These are phyloP conservation scores for Saccharum hybrid DNA, from an alignment of 202 grass and related monocot genomes.

Conservation along the genomic window DNA sequence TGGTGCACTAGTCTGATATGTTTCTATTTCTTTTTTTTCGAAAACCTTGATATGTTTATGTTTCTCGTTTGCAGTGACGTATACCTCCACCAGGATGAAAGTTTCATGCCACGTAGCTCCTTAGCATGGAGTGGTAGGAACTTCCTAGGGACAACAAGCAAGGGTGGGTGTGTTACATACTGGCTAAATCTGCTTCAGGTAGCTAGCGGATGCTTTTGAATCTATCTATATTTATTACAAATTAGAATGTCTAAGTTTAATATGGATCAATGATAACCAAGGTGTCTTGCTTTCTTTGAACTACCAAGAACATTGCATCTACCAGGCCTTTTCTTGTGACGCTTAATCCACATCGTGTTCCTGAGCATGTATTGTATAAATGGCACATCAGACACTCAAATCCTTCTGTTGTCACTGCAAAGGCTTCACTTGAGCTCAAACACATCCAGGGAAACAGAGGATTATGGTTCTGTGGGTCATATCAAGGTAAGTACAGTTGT, in stretches of 20 bases:
- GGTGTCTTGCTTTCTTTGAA: constrained; percentile 6
- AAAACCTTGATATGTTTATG: too few species aligned
- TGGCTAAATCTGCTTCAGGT: constrained; percentile 92
- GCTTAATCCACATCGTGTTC: constrained; percentile 65
- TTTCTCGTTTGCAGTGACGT: constrained; percentile 57
- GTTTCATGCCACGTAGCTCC: constrained; percentile 72
- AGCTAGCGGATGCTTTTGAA: neutral
- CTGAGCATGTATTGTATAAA: constrained; percentile 61
- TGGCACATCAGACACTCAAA: constrained; percentile 73
- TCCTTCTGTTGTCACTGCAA: constrained; percentile 69
- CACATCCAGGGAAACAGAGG: constrained; percentile 74
- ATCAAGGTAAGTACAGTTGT: constrained; percentile 60
- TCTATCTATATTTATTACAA: neutral
- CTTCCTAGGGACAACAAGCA: constrained; percentile 65
- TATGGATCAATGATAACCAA: neutral
- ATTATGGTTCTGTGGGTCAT: constrained; percentile 87
- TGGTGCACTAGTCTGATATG: neutral
- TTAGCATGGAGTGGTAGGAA: constrained; percentile 89
- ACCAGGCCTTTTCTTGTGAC: constrained; percentile 68
- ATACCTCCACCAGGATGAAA: constrained; percentile 79
- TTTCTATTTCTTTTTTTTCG: neutral
- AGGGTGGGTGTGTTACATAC: constrained; percentile 71
- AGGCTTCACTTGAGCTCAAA: constrained; percentile 69
- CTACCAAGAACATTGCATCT: constrained; percentile 67
- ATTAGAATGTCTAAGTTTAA: neutral